Evolutionary conservation across 805 yeast genomes (phyloP), one percentile per base, ranked within the genome.

Genomic region (Yamadazyma laniorum): DNA sequence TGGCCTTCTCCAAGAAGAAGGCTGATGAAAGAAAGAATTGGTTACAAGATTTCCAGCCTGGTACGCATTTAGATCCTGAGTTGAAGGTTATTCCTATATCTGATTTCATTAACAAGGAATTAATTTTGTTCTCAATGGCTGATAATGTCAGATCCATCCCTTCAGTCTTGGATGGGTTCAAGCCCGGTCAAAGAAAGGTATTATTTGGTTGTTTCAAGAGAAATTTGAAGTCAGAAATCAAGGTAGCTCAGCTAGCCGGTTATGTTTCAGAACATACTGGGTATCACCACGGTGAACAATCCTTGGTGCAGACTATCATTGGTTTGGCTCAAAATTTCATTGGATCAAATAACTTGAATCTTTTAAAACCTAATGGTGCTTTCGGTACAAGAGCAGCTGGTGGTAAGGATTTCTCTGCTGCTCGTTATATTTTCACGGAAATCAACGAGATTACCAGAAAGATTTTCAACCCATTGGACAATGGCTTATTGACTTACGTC

Each of bases 11-110:
- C 3, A 93, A 93, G 62, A 86, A 85, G 58, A 88, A 86, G 51
- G 97, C 98, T 0, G 99, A 93, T 59, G 96, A 89, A 43, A 84
- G 99, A 69, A 93, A 93, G 56, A 95, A 89, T 52, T 93, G 99
- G 99, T 70, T 93, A 36, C 83, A 95, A 53, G 82, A 80, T n/a
- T 87, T 78, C 60, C 79, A 76, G 45, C 96, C 96, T 0, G 99
- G 99, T 17, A 89, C 97, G 1, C 89, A 81, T 52, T 69, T 91
- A 47, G 97, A 91, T 59, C 90, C 95, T 14, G 72, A 76, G 3
- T 53, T 89, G 39, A 66, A 65, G 3, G 80, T 75, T 32, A 90
- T 93, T 49, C 97, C 97, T 2, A 91, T 93, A 45, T 75, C 88
- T 41, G 96, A 91, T 39, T 93, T 93, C 55, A 91, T 93, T 59